Evolutionary conservation across 2,329 filamentous ascomycete species (phyloP).

Genomic region (Trichoderma hamatum): DNA sequence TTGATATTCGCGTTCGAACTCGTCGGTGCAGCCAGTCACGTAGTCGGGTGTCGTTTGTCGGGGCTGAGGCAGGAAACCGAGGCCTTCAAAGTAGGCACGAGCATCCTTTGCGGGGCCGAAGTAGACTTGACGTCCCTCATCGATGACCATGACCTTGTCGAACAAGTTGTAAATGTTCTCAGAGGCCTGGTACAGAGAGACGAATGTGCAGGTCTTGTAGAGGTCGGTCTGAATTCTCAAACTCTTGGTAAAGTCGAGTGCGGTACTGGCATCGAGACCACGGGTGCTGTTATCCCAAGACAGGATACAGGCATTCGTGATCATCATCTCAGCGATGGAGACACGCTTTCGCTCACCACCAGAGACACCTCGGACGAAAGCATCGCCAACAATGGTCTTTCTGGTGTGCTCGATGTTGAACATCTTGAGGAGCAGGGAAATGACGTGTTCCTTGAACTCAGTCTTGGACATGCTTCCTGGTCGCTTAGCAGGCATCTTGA

Average conservation of each 20-base stretch:
- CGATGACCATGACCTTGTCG: slow-evolving; percentile 83
- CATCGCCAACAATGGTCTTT: slow-evolving; percentile 82
- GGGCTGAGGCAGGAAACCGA: slow-evolving; percentile 75
- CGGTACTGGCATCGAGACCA: slow-evolving; percentile 69
- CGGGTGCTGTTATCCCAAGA: slow-evolving; percentile 78
- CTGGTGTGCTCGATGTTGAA: slow-evolving; percentile 91
- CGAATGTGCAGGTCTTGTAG: slow-evolving; percentile 81
- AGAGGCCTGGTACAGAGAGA: slow-evolving; percentile 83
- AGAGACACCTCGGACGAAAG: slow-evolving; percentile 77
- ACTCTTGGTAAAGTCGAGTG: slow-evolving; percentile 68
- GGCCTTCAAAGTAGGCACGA: slow-evolving; percentile 71
- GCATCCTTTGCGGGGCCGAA: slow-evolving; percentile 71
- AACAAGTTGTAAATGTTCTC: slow-evolving; percentile 80
- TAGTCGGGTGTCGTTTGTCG: slow-evolving; percentile 82
- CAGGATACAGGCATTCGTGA: slow-evolving; percentile 70
- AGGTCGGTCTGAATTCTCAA: slow-evolving; percentile 81
- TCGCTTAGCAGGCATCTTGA: slow-evolving; percentile 80
- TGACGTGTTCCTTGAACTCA: slow-evolving; percentile 76
- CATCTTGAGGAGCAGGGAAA: slow-evolving; percentile 79
- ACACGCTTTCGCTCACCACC: slow-evolving; percentile 81
- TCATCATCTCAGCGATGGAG: slow-evolving; percentile 81
- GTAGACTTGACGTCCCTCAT: slow-evolving; percentile 74
- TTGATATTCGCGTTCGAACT: slow-evolving; percentile 79
- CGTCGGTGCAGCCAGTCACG: slow-evolving; percentile 78
- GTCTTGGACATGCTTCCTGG: slow-evolving; percentile 71